Evolutionary conservation across 805 yeast species (phyloP), one percentile per base, ranked within the genome.

Genomic region (Yamadazyma kitorensis): DNA sequence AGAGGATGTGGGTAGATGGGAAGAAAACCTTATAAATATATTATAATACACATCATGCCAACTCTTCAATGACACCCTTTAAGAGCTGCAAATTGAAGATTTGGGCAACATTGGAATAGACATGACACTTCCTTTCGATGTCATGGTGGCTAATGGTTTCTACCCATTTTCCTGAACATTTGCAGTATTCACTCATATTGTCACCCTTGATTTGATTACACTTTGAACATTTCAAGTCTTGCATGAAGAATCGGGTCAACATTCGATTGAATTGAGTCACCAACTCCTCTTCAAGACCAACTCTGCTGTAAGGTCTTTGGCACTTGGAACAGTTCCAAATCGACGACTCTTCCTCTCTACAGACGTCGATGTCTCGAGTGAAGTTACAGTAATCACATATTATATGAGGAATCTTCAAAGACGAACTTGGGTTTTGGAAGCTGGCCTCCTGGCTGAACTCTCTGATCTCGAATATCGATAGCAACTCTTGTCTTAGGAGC

Each of bases 131-230:
- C 32, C 61, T 60, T 12, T 64, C 57, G 6, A 87, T 51, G 0
- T 68, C 72, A 4, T 52, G 59, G 31, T 64, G 61, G 4, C 66
- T 52, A 14, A 79, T 54, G 0, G 85, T 77, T 30, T 76, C 80
- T 4, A 57, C 64, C 96, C 95, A 88, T 11, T 60, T 54, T 6
- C 99, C 99, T 0, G 98, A 91, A 55, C 98, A 93, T 14, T 74
- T 60, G 58, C 98, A 94, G 54, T 78, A 78, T 19, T 68, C 68
- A 20, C 87, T 73, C 74, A 93, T 68, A 42, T 82, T 80, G 46
- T 76, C 81, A 22, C 74, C 78, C 48, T 78, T 77, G 37, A 86
- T 65, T 37, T 67, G 74, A 17, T 75, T 70, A 59, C 98, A 93
- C 52, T 85, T 87, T 12, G 64, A 52, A 57, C 99, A 93, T 47